A percentile compares a stretch with the other conserved stretches of the same genome.
phyloP scores from a whole-genome alignment of 345 rosid genomes.

The Excoecaria agallocha region DNA sequence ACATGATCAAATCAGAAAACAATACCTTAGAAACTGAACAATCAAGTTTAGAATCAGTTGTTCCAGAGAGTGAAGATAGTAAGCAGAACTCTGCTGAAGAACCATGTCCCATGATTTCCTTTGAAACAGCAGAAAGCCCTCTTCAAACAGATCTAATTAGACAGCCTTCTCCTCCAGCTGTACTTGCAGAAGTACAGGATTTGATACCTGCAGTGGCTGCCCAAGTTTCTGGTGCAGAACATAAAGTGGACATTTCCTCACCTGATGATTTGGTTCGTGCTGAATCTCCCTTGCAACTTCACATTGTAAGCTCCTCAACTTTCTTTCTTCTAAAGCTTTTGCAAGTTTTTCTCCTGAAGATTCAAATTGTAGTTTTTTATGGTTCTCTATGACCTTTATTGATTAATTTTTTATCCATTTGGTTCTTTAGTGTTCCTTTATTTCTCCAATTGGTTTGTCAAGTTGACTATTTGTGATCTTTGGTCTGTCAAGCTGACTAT shows the following conservation, averaged over 20 bases:
- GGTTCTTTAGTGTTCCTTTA: not conserved
- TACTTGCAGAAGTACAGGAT: constrained; percentile 91
- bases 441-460: not conserved
- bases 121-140: constrained; percentile 62
- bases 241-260: constrained; percentile 48
- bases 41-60: constrained; percentile 36
- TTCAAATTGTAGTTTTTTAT: not conserved
- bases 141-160: constrained; percentile 46
- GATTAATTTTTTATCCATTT: not conserved
- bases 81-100: constrained; percentile 47
- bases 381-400: not conserved
- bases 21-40: constrained; percentile 42
- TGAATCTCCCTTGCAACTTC: constrained; percentile 82
- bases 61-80: constrained; percentile 27
- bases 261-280: constrained; percentile 49
- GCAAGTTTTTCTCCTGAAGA: not conserved
- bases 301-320: constrained; percentile 62
- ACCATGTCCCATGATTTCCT: constrained; percentile 77
- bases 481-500: not conserved
- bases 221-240: constrained; percentile 44
- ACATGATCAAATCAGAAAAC: constrained; percentile 7
- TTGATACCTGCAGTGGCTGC: constrained; percentile 51
- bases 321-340: not conserved
- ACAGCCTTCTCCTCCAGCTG: constrained; percentile 96
- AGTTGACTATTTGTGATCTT: no score